Conservation (phyloP, 2,329 filamentous ascomycete genomes). For the Ascochyta fabae region DNA sequence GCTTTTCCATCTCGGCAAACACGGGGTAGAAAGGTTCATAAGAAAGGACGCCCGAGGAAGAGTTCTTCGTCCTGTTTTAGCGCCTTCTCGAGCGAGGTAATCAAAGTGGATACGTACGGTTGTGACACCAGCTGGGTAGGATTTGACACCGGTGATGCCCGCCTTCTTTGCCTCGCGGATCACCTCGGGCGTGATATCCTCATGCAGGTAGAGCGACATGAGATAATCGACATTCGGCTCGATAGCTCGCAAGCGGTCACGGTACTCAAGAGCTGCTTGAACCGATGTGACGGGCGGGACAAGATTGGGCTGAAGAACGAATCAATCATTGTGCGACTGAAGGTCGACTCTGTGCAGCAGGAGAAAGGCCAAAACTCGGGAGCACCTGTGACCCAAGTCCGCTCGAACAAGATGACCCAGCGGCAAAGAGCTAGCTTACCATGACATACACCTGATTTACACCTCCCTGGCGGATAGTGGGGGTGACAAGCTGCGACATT, state of each 20-base stretch:
- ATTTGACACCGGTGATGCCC: slow-evolving; percentile 76
- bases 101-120: slow-evolving; percentile 29
- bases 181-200: slow-evolving; percentile 56
- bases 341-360: too few relatives aligned
- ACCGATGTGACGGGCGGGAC: slow-evolving; percentile 59
- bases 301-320: slow-evolving; percentile 53
- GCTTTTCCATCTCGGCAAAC: slow-evolving; percentile 87
- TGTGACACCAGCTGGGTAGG: slow-evolving; percentile 63
- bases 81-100: neutral
- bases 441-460: slow-evolving; percentile 63
- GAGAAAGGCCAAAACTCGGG: too few relatives aligned
- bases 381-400: too few relatives aligned
- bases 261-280: slow-evolving; percentile 55
- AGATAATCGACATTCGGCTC: slow-evolving; percentile 59
- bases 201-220: slow-evolving; percentile 60
- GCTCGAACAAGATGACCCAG: neutral
- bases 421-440: slow-evolving; percentile 44
- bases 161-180: slow-evolving; percentile 75
- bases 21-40: slow-evolving; percentile 76
- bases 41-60: slow-evolving; percentile 70
- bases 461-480: slow-evolving; percentile 58
- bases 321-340: slow-evolving; percentile 1
- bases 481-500: slow-evolving; percentile 59
- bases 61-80: slow-evolving; percentile 53
- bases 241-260: slow-evolving; percentile 51